These are phyloP conservation scores for Geum urbanum DNA, from an alignment of 306 rosid genomes.

Conservation along the genomic window DNA sequence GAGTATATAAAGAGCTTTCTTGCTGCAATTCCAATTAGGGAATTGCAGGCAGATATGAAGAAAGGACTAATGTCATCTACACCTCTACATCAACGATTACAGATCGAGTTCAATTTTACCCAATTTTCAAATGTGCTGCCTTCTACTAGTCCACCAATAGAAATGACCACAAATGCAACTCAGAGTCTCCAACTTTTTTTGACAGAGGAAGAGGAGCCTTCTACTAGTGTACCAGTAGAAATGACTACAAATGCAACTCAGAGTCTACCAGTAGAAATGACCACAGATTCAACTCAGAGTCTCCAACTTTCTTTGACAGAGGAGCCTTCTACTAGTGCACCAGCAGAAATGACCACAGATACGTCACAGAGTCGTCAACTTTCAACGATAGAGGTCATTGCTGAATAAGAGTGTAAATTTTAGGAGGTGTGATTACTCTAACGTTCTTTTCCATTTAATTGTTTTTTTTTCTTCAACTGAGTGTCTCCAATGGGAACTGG, in stretches of 20 bases:
- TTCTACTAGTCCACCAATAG: conserved; percentile 25
- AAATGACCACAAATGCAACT: conserved; percentile 27
- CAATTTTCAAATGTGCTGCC: conserved; percentile 36
- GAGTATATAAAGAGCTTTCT: conserved; percentile 94
- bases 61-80: conserved; percentile 80
- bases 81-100: conserved; percentile 87
- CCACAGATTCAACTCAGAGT: no score
- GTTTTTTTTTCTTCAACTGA: conserved; percentile 2
- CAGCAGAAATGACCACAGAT: conserved; percentile 34
- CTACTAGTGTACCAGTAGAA: no score
- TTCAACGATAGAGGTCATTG: conserved; percentile 36
- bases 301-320: no score
- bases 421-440: conserved; percentile 53
- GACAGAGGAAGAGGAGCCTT: conserved; percentile 35
- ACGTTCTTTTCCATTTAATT: conserved; percentile 25
- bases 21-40: conserved; percentile 96
- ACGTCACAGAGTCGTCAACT: conserved; percentile 32
- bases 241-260: no score
- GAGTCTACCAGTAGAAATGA: no score
- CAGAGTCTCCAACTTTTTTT: conserved; percentile 35
- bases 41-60: conserved; percentile 88
- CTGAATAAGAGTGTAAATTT: conserved; percentile 37
- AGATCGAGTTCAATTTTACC: conserved; percentile 88
- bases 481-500: conserved; percentile 36
- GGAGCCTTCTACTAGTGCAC: not conserved